Conservation (phyloP, 2,329 filamentous ascomycete species). For the Juglanconis oblonga region DNA sequence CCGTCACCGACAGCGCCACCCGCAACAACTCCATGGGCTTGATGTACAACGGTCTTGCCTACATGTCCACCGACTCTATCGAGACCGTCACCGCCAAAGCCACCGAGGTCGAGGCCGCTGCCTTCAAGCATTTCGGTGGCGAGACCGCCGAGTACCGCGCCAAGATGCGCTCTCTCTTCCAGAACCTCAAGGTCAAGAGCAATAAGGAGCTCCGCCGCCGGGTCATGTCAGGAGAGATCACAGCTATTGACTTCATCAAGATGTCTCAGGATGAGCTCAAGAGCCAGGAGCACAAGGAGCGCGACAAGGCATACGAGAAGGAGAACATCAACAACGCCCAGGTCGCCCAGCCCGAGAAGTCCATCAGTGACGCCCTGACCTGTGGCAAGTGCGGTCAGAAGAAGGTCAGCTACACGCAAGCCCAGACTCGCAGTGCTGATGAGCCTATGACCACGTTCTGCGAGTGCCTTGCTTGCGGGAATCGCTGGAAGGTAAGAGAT, state of each 20-base stretch:
- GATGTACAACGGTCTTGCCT: slow-evolving; percentile 86
- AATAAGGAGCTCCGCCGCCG: slow-evolving; percentile 74
- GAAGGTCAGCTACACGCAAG: slow-evolving; percentile 94
- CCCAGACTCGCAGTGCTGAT: slow-evolving; percentile 92
- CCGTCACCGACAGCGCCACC: slow-evolving; percentile 68
- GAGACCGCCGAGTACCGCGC: slow-evolving; percentile 74
- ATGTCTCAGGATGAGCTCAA: slow-evolving; percentile 93
- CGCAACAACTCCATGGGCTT: slow-evolving; percentile 87
- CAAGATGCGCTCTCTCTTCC: slow-evolving; percentile 89
- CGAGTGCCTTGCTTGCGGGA: slow-evolving; percentile 66
- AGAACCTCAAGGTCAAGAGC: slow-evolving; percentile 90
- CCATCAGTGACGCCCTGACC: slow-evolving; percentile 80
- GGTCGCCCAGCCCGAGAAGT: slow-evolving; percentile 88
- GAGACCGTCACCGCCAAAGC: slow-evolving; percentile 70
- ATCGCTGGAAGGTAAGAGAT: slow-evolving; percentile 66
- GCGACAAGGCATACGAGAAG: slow-evolving; percentile 73
- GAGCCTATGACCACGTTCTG: slow-evolving; percentile 84
- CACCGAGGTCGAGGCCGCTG: slow-evolving; percentile 80
- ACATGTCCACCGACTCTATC: slow-evolving; percentile 66
- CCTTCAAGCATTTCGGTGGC: slow-evolving; percentile 66
- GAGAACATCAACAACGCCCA: slow-evolving; percentile 98
- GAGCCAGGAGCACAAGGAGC: slow-evolving; percentile 73
- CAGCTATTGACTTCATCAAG: slow-evolving; percentile 69
- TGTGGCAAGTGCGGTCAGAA: slow-evolving; percentile 91
- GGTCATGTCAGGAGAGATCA: slow-evolving; percentile 73